phyloP scores from a whole-genome alignment of 805 yeast genomes.

The Candida quercuum region DNA sequence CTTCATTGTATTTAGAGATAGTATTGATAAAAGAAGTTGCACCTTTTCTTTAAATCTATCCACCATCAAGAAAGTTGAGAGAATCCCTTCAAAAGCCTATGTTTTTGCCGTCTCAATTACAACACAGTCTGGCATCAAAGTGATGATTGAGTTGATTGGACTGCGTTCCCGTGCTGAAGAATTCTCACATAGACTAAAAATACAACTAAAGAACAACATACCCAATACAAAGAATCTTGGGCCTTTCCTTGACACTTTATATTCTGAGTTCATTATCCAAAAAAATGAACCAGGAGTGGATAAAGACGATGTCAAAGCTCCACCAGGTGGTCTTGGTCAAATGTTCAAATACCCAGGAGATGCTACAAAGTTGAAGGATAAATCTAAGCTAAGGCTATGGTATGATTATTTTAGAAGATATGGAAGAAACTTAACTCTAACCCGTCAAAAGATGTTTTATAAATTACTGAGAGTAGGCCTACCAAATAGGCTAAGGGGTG shows the following conservation, averaged over 20 bases:
- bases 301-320: constrained; percentile 42
- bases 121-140: constrained; percentile 57
- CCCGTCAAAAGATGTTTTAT: constrained; percentile 71
- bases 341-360: constrained; percentile 87
- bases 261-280: constrained; percentile 79
- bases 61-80: constrained; percentile 77
- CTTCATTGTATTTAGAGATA: constrained; percentile 69
- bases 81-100: constrained; percentile 71
- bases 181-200: constrained; percentile 67
- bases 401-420: constrained; percentile 80
- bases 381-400: constrained; percentile 87
- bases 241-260: constrained; percentile 64
- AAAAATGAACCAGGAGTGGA: constrained; percentile 31
- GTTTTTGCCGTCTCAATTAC: constrained; percentile 73
- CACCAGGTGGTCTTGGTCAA: constrained; percentile 84
- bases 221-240: constrained; percentile 55
- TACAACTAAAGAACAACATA: constrained; percentile 56
- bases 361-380: constrained; percentile 68
- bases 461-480: constrained; percentile 85
- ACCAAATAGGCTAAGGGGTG: constrained; percentile 94
- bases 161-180: constrained; percentile 72
- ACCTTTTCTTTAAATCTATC: constrained; percentile 68
- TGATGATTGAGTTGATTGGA: constrained; percentile 74
- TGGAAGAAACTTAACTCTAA: constrained; percentile 78
- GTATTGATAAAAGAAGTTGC: constrained; percentile 63